These are phyloP conservation scores for Arabidopsis thaliana DNA, from an alignment of 345 rosid species.

Conservation along the genomic window TAIR10.1 NC_003070.9:26244001-26244500, in stretches of 20 bases:
- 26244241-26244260: constrained; percentile 31
- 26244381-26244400: constrained; percentile 40
- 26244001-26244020: no score
- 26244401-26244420: constrained; percentile 40
- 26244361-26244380: constrained; percentile 31
- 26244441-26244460: constrained; percentile 39
- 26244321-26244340: constrained; percentile 35
- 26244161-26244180: background rate
- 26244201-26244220: background rate
- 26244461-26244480: constrained; percentile 32
- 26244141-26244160: background rate
- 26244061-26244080: no score
- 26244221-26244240: constrained; percentile 25
- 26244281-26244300: constrained; percentile 23
- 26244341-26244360: constrained; percentile 18
- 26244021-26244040: no score
- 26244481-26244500: constrained; percentile 30
- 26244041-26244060: no score
- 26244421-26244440: constrained; percentile 33
- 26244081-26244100: no score
- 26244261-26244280: constrained; percentile 9
- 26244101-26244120: background rate
- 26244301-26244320: constrained; percentile 28
- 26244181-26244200: background rate
- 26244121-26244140: background rate